phyloP scores from a whole-genome alignment of 2,329 filamentous ascomycete species.

The Thyridium curvatum region DNA sequence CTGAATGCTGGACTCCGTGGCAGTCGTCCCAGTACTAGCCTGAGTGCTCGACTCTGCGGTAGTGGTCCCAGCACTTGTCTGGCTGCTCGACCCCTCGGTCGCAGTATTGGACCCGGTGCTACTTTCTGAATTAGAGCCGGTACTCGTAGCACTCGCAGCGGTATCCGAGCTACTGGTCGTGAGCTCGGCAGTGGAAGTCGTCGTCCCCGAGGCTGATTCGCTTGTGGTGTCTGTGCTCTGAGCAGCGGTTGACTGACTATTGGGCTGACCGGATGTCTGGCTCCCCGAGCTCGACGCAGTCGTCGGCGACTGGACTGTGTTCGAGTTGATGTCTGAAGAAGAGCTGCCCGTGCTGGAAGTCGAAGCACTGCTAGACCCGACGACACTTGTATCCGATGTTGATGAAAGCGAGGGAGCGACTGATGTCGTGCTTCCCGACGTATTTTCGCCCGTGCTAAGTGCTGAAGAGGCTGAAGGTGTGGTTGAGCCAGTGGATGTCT shows the following conservation, averaged over 20 bases:
- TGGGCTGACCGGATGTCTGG: too few relatives aligned
- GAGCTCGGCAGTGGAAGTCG: neutral
- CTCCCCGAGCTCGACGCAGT: neutral
- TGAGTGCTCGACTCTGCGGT: slow-evolving; percentile 1
- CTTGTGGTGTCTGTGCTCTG: neutral
- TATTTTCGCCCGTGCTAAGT: slow-evolving; percentile 1
- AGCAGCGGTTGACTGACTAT: too few relatives aligned
- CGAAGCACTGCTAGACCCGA: too few relatives aligned
- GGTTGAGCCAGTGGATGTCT: neutral
- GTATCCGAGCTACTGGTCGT: neutral
- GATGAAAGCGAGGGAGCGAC: too few relatives aligned
- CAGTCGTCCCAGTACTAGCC: neutral
- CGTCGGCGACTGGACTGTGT: neutral
- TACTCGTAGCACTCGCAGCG: neutral
- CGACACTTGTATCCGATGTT: too few relatives aligned
- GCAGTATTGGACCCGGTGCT: neutral
- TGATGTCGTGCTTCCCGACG: neutral
- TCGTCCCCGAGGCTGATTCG: neutral
- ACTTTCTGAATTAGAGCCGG: neutral
- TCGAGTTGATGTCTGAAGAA: neutral
- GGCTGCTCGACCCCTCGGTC: neutral
- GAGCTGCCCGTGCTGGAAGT: too few relatives aligned
- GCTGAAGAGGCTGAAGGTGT: neutral
- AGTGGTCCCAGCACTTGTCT: slow-evolving; percentile 1
- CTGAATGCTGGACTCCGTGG: too few relatives aligned